Base-by-base conservation (phyloP, 1,284 basidiomycete species). In the Melampsora larici-populina region DNA sequence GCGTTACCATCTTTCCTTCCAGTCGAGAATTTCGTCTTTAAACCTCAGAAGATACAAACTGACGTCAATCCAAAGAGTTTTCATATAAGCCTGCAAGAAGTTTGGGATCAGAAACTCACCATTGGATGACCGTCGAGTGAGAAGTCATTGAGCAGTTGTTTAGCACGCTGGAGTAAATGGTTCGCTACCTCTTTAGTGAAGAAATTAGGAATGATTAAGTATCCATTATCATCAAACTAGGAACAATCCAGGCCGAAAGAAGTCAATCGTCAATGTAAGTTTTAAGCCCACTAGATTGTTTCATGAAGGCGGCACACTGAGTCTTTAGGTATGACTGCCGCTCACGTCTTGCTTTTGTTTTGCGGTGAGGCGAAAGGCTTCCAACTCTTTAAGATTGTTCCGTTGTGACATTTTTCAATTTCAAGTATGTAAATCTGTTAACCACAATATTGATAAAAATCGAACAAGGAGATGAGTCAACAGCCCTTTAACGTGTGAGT, bases 1-100 rank as follows among this genome's bases (percentile, higher is more conserved):
- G 17, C 36, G 33, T 13, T 49, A n/a, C 90, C 85, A 74, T 88
- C 87, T 79, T 90, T 89, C 18, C 88, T 88, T 13, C 87, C 87
- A 0, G 94, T 95, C 31, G 90, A 91, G 85, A 99, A 98, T 81
- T 89, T 91, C 7, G 94, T 97, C 90, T 94, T 77, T 49, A 33
- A 58, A 11, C 33, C 71, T 63, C 67, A 29, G 58, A 24, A 78
- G 55, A 33, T 33, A 33, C 43, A 55, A 78, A 51, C 24, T 40
- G n/a, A 70, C 33, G 65, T 49, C 73, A 62, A 55, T 55, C 13
- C 36, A 36, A 9, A 36, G 36, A 9, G 36, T 36, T 36, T 9
- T 3, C 9, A 36, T 36, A 36, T 9, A 9, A 36, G 36, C 36
- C 36, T 36, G 36, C 36, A 36, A 36, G 3, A 3, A 36, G 9